A percentile compares a stretch with the other conserved stretches of the same genome.
phyloP scores from a whole-genome alignment of 2,329 filamentous ascomycete genomes.

The Didymellaceae sp. region DNA sequence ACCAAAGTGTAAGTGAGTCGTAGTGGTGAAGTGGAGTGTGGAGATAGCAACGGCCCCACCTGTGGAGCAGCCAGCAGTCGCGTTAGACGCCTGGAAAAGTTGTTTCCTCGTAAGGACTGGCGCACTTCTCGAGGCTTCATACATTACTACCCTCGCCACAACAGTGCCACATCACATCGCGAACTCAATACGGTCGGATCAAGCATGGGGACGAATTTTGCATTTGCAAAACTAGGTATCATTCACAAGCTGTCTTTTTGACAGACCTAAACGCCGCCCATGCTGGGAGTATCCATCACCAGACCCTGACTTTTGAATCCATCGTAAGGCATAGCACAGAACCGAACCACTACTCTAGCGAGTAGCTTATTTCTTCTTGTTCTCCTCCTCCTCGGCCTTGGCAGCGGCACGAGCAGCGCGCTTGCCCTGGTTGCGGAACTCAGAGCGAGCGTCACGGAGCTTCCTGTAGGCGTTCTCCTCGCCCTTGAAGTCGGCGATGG shows the following conservation, averaged over 20 bases:
- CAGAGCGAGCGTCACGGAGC: slow-evolving; percentile 83
- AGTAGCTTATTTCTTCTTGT: slow-evolving; percentile 77
- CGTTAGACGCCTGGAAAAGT: too few species aligned
- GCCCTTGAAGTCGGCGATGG: slow-evolving; percentile 71
- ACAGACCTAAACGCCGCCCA: slow-evolving; percentile 49
- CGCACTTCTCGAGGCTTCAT: too few species aligned
- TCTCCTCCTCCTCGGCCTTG: slow-evolving; percentile 79
- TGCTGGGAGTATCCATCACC: slow-evolving; percentile 43
- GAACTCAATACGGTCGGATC: neutral
- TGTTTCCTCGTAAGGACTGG: too few species aligned
- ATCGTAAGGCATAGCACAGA: slow-evolving; percentile 39
- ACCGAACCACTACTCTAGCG: slow-evolving; percentile 25
- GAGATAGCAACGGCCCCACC: neutral
- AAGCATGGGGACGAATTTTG: slow-evolving; percentile 37
- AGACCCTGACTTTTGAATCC: slow-evolving; percentile 42
- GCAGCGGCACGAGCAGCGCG: slow-evolving; percentile 94
- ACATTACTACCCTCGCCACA: too few species aligned
- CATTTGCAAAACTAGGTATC: slow-evolving; percentile 48
- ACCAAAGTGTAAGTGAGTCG: neutral
- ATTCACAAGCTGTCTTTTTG: slow-evolving; percentile 44
- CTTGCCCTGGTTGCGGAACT: slow-evolving; percentile 79
- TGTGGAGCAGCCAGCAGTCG: neutral
- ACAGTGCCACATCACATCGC: neutral
- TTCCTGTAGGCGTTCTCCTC: slow-evolving; percentile 87
- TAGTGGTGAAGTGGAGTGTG: neutral